Evolutionary conservation across 2,329 filamentous ascomycete species (phyloP).

Genomic region (Diaporthe amygdali): DNA sequence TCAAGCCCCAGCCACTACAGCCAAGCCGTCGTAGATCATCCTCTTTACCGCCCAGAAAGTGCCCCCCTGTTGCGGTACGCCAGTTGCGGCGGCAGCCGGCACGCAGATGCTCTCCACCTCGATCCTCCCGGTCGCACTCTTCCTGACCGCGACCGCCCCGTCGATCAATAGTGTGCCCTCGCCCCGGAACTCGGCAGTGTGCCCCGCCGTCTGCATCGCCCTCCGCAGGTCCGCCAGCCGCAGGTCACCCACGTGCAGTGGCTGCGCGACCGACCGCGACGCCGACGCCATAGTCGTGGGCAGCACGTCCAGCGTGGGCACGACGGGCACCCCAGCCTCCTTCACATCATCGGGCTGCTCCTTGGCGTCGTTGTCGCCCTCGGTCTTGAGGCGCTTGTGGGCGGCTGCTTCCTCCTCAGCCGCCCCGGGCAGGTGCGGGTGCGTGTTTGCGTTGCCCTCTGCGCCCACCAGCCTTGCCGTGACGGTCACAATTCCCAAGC

Average conservation of each 20-base stretch:
- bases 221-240: conserved; percentile 86
- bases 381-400: conserved; percentile 56
- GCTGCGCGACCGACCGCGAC: conserved; percentile 78
- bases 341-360: conserved; percentile 28
- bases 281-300: conserved; percentile 70
- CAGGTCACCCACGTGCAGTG: conserved; percentile 92
- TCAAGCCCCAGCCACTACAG: conserved; percentile 81
- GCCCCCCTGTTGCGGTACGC: conserved; percentile 55
- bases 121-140: conserved; percentile 84
- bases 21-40: conserved; percentile 92
- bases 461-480: conserved; percentile 68
- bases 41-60: conserved; percentile 88
- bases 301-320: conserved; percentile 60
- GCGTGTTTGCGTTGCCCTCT: conserved; percentile 45
- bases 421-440: conserved; percentile 33
- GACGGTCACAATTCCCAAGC: conserved; percentile 89
- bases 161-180: conserved; percentile 93
- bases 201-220: conserved; percentile 80
- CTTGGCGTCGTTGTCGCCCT: conserved; percentile 34
- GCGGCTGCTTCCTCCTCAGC: conserved; percentile 51
- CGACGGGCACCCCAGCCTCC: conserved; percentile 31
- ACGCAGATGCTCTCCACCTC: conserved; percentile 82
- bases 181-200: conserved; percentile 89
- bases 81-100: conserved; percentile 46
- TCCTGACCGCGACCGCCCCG: conserved; percentile 84